Evolutionary conservation across 2,329 filamentous ascomycete species (phyloP).

Genomic region (Alternaria dauci): DNA sequence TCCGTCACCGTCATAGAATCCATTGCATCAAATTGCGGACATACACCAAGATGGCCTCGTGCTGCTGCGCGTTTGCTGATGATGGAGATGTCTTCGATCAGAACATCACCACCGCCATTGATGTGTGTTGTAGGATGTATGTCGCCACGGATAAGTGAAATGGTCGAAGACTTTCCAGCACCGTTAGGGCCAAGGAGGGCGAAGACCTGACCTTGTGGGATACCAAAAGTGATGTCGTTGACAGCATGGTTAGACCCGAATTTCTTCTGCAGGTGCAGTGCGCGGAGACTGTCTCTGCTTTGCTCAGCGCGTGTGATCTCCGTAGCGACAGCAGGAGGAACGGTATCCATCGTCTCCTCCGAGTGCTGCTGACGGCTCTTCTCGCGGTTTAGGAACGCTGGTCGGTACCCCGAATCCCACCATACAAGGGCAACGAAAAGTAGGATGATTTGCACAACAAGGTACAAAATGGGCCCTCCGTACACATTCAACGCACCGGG

Average conservation of each 20-base stretch:
- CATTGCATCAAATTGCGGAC: conserved; percentile 78
- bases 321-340: conserved; percentile 66
- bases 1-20: conserved; percentile 90
- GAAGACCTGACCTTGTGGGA: conserved; percentile 83
- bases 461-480: conserved; percentile 84
- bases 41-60: conserved; percentile 83
- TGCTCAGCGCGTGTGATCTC: conserved; percentile 71
- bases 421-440: conserved; percentile 78
- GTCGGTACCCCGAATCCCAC: conserved; percentile 75
- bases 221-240: conserved; percentile 86
- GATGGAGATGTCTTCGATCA: conserved; percentile 81
- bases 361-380: conserved; percentile 51
- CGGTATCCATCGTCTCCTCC: conserved; percentile 54
- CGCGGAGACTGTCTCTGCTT: conserved; percentile 74
- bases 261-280: conserved; percentile 79
- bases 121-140: conserved; percentile 70
- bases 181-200: conserved; percentile 90
- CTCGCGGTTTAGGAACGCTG: conserved; percentile 59
- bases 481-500: conserved; percentile 77
- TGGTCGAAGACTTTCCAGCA: conserved; percentile 89
- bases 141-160: conserved; percentile 89
- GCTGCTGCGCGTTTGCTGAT: conserved; percentile 75
- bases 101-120: conserved; percentile 74
- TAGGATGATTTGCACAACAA: conserved; percentile 75
- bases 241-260: conserved; percentile 79